These are phyloP conservation scores for Mycena sp. DNA, from an alignment of 1,284 basidiomycete species.

Conservation along the genomic window DNA sequence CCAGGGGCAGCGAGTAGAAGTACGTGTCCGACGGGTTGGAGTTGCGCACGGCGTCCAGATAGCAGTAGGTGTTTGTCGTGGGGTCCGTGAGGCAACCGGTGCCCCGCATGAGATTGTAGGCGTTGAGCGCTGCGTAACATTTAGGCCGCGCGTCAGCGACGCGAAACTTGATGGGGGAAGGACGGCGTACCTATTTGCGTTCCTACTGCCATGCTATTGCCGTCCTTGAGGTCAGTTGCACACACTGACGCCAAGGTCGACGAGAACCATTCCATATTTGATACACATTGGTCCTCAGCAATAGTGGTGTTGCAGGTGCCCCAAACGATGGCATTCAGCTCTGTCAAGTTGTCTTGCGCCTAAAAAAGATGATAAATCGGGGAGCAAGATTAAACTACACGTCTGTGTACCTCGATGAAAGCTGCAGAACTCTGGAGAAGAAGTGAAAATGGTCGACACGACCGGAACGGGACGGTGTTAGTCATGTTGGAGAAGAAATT, in stretches of 20 bases:
- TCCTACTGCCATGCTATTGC: conserved; percentile 58
- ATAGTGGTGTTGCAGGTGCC: conserved; percentile 78
- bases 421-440: conserved; percentile 65
- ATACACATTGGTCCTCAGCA: conserved; percentile 56
- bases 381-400: conserved; percentile 15
- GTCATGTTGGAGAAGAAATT: conserved; percentile 82
- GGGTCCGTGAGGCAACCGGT: conserved; percentile 66
- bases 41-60: conserved; percentile 64
- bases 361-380: conserved; percentile 38
- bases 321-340: conserved; percentile 76
- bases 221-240: conserved; percentile 57
- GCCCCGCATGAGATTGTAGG: conserved; percentile 66
- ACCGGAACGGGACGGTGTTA: conserved; percentile 61
- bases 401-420: conserved; percentile 62
- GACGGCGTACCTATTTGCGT: conserved; percentile 61
- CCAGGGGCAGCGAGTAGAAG: conserved; percentile 72
- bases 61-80: conserved; percentile 72
- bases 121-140: conserved; percentile 58
- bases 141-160: background rate
- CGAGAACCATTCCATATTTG: conserved; percentile 72
- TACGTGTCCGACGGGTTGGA: conserved; percentile 68
- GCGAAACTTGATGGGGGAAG: background rate
- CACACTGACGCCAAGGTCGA: conserved; percentile 58
- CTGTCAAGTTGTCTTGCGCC: conserved; percentile 70
- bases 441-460: conserved; percentile 81